These are phyloP conservation scores for Epichloe bromicola DNA, from an alignment of 2,329 filamentous ascomycete species.

Conservation along the genomic window DNA sequence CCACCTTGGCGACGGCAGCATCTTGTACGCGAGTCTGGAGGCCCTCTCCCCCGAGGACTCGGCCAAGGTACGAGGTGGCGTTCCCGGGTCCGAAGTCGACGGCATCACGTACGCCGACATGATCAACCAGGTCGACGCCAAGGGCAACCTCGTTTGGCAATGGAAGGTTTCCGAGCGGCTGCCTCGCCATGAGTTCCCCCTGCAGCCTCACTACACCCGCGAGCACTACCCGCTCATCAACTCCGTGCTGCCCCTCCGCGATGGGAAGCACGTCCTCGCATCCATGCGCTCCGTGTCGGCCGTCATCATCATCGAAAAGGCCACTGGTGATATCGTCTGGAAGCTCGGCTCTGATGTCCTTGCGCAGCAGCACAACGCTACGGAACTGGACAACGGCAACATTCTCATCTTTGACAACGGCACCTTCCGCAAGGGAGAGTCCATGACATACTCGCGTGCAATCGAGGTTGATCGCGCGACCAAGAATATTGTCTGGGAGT, in stretches of 20 bases:
- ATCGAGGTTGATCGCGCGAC: constrained; percentile 14
- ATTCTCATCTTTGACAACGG: constrained; percentile 20
- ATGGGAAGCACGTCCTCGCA: constrained; percentile 16
- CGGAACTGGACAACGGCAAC: constrained; percentile 17
- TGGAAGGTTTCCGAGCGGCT: constrained; percentile 17
- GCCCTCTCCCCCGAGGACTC: constrained; percentile 13
- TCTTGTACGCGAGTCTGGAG: constrained; percentile 16
- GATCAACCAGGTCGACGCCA: constrained; percentile 16
- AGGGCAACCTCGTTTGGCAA: constrained; percentile 14
- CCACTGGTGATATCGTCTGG: constrained; percentile 17
- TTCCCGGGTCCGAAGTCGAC: constrained; percentile 13
- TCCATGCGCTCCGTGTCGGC: constrained; percentile 17
- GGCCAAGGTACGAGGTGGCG: constrained; percentile 15
- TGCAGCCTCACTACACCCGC: constrained; percentile 17
- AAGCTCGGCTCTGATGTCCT: constrained; percentile 12
- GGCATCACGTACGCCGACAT: constrained; percentile 18
- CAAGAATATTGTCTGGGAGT: constrained; percentile 17
- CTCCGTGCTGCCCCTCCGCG: constrained; percentile 15
- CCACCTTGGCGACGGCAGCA: constrained; percentile 15
- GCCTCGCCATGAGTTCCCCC: constrained; percentile 15
- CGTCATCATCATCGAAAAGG: constrained; percentile 16
- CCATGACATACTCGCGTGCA: constrained; percentile 15
- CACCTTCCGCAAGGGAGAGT: constrained; percentile 16
- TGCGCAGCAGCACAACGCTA: constrained; percentile 19
- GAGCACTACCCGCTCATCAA: constrained; percentile 21